Percentiles rank a stretch among this genome's conserved stretches.
Evolutionary conservation across 352 stramenopile genomes (phyloP).

Genomic region (Phytophthora nicotianae): DNA sequence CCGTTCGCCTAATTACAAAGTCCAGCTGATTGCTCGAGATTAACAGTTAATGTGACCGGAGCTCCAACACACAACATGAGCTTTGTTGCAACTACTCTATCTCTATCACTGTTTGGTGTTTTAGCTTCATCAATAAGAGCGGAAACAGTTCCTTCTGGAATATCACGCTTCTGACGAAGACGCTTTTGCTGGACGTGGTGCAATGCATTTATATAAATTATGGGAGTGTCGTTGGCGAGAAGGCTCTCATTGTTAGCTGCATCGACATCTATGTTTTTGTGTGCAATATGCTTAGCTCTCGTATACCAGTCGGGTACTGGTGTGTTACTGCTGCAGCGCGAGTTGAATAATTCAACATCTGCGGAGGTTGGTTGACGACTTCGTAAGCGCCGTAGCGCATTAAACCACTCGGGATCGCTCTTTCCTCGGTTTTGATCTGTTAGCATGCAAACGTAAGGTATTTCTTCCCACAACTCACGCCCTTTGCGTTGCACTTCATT

Average conservation of each 20-base stretch:
- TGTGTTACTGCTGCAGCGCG: not conserved
- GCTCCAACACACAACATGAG: not conserved
- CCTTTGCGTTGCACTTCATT: not conserved
- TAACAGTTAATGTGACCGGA: not conserved
- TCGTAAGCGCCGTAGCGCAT: not conserved
- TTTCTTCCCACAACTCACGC: constrained; percentile 1
- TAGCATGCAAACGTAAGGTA: too few species aligned
- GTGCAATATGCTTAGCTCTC: not conserved
- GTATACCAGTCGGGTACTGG: not conserved
- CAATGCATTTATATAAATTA: not conserved
- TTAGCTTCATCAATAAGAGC: not conserved
- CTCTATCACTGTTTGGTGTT: not conserved
- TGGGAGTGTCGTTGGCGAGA: not conserved
- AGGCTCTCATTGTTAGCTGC: not conserved
- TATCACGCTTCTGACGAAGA: not conserved
- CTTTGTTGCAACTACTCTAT: not conserved
- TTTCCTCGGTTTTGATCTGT: too few species aligned
- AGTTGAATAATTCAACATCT: not conserved
- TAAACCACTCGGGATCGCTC: not conserved
- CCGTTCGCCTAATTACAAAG: not conserved
- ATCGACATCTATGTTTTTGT: too few species aligned
- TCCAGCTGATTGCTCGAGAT: not conserved
- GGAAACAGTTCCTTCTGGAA: not conserved
- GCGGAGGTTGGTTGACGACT: not conserved
- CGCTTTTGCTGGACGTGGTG: constrained; percentile 2